phyloP scores from a whole-genome alignment of 2,329 filamentous ascomycete genomes.

The Apiospora kogelbergensis region DNA sequence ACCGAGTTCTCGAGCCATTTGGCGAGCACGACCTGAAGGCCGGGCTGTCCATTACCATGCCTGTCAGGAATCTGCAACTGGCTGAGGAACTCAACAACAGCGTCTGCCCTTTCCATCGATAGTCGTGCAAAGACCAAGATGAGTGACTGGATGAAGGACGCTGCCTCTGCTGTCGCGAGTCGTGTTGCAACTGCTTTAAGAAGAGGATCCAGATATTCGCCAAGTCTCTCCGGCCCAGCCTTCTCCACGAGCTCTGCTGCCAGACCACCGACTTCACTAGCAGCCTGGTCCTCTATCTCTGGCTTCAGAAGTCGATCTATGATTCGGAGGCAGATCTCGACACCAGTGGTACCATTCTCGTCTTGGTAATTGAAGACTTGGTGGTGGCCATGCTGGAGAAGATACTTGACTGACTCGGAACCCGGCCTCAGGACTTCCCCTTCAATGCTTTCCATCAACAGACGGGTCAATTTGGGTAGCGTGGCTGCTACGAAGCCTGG shows the following conservation, averaged over 20 bases:
- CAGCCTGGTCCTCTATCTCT: constrained; percentile 85
- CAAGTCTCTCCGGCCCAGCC: constrained; percentile 85
- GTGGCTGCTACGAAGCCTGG: constrained; percentile 80
- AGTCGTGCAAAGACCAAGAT: constrained; percentile 94
- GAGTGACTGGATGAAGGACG: constrained; percentile 91
- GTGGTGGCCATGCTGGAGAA: constrained; percentile 84
- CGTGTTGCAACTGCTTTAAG: constrained; percentile 85
- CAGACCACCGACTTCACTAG: constrained; percentile 92
- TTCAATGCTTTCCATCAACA: constrained; percentile 82
- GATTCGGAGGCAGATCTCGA: constrained; percentile 87
- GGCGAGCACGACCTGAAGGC: constrained; percentile 83
- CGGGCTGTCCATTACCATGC: constrained; percentile 62
- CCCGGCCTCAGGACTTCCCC: constrained; percentile 85
- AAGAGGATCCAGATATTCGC: constrained; percentile 85
- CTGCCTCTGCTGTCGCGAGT: constrained; percentile 77
- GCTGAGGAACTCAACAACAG: constrained; percentile 89
- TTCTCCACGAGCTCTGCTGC: constrained; percentile 95
- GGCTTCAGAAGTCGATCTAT: constrained; percentile 87
- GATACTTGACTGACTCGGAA: constrained; percentile 83
- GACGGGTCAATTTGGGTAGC: constrained; percentile 81
- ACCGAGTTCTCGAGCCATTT: constrained; percentile 98
- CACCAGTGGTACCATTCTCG: constrained; percentile 73
- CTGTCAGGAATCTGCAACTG: constrained; percentile 66
- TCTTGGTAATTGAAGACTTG: constrained; percentile 89
- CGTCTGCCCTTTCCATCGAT: constrained; percentile 78